These are phyloP conservation scores for Salix koriyanagi DNA, from an alignment of 345 rosid genomes.

Conservation along the genomic window DNA sequence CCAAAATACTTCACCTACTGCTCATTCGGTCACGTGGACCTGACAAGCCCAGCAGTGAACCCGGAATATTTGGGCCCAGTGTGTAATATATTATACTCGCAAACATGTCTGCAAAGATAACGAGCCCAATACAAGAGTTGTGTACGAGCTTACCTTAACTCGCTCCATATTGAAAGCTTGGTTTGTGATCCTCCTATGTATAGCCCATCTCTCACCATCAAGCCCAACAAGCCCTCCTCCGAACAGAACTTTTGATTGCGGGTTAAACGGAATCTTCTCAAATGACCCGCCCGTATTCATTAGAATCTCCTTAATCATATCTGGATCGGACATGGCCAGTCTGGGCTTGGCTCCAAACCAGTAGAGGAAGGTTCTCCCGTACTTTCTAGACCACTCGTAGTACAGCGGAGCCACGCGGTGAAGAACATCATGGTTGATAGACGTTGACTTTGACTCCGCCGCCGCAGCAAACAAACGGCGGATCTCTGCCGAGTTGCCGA, in stretches of 20 bases:
- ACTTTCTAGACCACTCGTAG: conserved; percentile 48
- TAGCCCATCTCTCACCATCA: conserved; percentile 58
- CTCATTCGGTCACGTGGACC: neutral
- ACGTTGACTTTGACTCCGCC: conserved; percentile 41
- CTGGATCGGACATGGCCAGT: conserved; percentile 58
- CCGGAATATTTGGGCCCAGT: neutral
- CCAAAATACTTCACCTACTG: too few species aligned
- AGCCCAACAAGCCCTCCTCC: conserved; percentile 72
- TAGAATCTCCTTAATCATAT: conserved; percentile 54
- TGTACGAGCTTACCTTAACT: conserved; percentile 49
- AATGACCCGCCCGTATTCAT: conserved; percentile 39
- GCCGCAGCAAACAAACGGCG: conserved; percentile 31
- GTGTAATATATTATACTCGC: too few species aligned
- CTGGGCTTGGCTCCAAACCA: conserved; percentile 80
- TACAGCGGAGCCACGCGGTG: conserved; percentile 54
- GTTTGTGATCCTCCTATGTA: conserved; percentile 56
- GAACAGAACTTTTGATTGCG: conserved; percentile 54
- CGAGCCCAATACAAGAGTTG: neutral
- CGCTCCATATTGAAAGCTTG: conserved; percentile 65
- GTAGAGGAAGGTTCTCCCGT: conserved; percentile 59
- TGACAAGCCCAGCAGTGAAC: neutral
- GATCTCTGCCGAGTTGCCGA: conserved; percentile 61
- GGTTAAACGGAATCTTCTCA: conserved; percentile 40
- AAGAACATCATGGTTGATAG: conserved; percentile 36
- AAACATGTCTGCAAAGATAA: neutral